phyloP scores from a whole-genome alignment of 768 basidiomycete genomes.

The Hericium erinaceus region DNA sequence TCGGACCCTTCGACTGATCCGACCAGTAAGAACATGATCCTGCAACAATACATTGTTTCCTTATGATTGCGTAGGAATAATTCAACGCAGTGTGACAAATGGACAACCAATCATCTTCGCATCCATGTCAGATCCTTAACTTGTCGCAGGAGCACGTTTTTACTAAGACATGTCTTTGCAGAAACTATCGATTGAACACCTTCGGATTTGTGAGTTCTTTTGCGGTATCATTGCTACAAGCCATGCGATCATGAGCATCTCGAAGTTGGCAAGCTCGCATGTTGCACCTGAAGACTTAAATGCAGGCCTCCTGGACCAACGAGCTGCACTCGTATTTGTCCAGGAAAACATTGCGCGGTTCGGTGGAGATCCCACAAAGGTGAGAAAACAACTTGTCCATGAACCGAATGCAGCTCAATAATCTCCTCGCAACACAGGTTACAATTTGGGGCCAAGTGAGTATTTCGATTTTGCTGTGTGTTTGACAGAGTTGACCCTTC shows the following conservation, averaged over 20 bases:
- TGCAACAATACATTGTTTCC: background rate
- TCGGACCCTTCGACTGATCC: slow-evolving; percentile 34
- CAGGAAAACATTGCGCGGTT: slow-evolving; percentile 50
- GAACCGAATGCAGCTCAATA: no score
- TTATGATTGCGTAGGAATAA: slow-evolving; percentile 26
- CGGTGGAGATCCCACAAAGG: slow-evolving; percentile 35
- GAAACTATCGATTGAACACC: slow-evolving; percentile 46
- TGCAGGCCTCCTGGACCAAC: slow-evolving; percentile 40
- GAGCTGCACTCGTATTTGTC: slow-evolving; percentile 45
- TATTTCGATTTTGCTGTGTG: background rate
- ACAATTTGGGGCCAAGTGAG: slow-evolving; percentile 44
- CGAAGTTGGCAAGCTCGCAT: slow-evolving; percentile 34
- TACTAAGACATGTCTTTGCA: slow-evolving; percentile 11
- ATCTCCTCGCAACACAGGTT: slow-evolving; percentile 23
- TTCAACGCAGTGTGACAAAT: slow-evolving; percentile 37
- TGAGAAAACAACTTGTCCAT: slow-evolving; percentile 11
- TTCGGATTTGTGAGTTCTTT: slow-evolving; percentile 37
- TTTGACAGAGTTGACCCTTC: background rate
- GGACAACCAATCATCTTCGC: slow-evolving; percentile 49
- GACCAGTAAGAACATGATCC: slow-evolving; percentile 27
- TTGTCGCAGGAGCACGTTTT: background rate
- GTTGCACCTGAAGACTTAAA: slow-evolving; percentile 35
- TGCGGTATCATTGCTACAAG: background rate
- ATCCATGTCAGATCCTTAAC: slow-evolving; percentile 27
- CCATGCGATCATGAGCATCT: background rate